Conservation (phyloP, 805 yeast species). For the Maudiozyma turicensis region DNA sequence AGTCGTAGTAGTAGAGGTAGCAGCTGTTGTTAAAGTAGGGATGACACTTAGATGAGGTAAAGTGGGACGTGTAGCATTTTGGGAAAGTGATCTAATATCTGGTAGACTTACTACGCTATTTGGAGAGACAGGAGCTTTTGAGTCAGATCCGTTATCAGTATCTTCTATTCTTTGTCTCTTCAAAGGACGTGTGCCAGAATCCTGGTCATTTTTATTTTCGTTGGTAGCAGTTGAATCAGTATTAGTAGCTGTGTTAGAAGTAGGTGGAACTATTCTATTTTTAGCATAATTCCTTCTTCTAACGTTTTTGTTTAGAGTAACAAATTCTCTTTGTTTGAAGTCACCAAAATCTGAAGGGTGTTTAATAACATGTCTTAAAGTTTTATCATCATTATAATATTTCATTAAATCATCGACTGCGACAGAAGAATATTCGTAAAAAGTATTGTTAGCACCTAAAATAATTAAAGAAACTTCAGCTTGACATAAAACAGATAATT, state of each 20-base stretch:
- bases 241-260: not conserved
- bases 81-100: not conserved
- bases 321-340: slow-evolving; percentile 32
- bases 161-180: not conserved
- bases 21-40: not conserved
- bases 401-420: slow-evolving; percentile 44
- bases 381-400: slow-evolving; percentile 26
- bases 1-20: not conserved
- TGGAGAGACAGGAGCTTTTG: not conserved
- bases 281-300: slow-evolving; percentile 1
- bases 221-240: not conserved
- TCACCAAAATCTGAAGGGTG: slow-evolving; percentile 57
- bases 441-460: slow-evolving; percentile 69
- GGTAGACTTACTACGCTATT: not conserved
- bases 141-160: not conserved
- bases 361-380: slow-evolving; percentile 6
- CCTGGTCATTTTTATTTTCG: not conserved
- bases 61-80: not conserved
- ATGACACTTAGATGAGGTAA: not conserved
- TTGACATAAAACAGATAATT: slow-evolving; percentile 76
- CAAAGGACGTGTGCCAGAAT: not conserved
- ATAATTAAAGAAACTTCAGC: slow-evolving; percentile 89
- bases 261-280: not conserved
- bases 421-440: slow-evolving; percentile 76
- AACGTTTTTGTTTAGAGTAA: slow-evolving; percentile 2